These are phyloP conservation scores for Clitocybe nebularis DNA, from an alignment of 1,284 basidiomycete genomes.

Conservation along the genomic window DNA sequence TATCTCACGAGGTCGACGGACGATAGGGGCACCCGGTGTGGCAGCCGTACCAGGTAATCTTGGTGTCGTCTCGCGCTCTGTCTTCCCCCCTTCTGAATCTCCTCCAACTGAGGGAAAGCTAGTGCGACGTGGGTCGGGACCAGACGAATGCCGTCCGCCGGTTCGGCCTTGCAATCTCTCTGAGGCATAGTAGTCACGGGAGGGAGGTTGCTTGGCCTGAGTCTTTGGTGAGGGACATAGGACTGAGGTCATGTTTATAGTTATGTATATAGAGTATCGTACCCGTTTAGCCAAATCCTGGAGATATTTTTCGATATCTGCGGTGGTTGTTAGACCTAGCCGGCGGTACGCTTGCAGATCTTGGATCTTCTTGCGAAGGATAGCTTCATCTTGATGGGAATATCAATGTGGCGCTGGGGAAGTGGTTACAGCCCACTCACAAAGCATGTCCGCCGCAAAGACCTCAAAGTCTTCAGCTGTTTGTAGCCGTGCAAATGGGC, in stretches of 20 bases:
- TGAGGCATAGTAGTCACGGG: conserved; percentile 53
- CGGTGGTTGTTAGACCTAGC: conserved; percentile 74
- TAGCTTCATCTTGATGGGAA: conserved; percentile 66
- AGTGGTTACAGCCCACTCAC: conserved; percentile 39
- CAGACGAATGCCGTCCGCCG: conserved; percentile 51
- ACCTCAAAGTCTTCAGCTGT: conserved; percentile 90
- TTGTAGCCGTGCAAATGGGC: conserved; percentile 91
- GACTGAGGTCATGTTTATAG: conserved; percentile 6
- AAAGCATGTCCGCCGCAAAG: conserved; percentile 86
- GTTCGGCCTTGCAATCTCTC: conserved; percentile 47
- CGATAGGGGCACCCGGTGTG: conserved; percentile 29
- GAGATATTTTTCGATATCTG: conserved; percentile 90
- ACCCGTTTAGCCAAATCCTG: conserved; percentile 71
- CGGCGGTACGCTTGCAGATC: conserved; percentile 88
- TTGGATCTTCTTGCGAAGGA: conserved; percentile 80
- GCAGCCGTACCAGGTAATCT: conserved; percentile 33
- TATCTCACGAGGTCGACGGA: conserved; percentile 48
- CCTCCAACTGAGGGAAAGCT: conserved; percentile 32
- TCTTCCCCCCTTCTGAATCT: conserved; percentile 48
- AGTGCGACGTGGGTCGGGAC: conserved; percentile 49
- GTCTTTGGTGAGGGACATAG: conserved; percentile 32
- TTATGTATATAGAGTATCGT: conserved; percentile 23
- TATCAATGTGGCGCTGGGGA: conserved; percentile 7
- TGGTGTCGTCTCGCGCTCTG: conserved; percentile 58
- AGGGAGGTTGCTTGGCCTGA: conserved; percentile 50